A percentile compares a stretch with the other conserved stretches of the same genome.
These are phyloP conservation scores for Calocera cornea DNA, from an alignment of 768 basidiomycete species.

Conservation along the genomic window DNA sequence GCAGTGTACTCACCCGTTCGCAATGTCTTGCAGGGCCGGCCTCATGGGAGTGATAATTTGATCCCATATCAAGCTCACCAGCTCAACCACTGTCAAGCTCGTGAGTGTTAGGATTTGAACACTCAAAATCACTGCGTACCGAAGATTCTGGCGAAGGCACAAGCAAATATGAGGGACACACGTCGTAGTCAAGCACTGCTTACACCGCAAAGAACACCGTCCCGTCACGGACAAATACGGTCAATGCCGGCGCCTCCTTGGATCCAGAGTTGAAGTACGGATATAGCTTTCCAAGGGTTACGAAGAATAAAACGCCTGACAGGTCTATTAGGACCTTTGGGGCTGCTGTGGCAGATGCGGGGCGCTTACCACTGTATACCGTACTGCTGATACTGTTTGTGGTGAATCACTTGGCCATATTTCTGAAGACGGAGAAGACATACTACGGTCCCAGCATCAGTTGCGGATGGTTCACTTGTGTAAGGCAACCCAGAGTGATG, in stretches of 20 bases:
- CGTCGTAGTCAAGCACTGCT: neutral
- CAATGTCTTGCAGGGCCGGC: neutral
- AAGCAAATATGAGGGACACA: neutral
- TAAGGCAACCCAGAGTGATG: neutral
- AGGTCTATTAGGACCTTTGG: neutral
- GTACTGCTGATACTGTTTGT: neutral
- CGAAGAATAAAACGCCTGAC: neutral
- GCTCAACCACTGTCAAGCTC: neutral
- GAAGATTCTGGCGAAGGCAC: neutral
- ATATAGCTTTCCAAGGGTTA: neutral
- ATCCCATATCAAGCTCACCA: neutral
- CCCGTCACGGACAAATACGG: neutral
- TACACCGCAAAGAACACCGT: neutral
- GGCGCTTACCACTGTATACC: neutral
- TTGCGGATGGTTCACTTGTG: neutral
- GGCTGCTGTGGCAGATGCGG: too few species aligned
- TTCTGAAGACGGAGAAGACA: neutral
- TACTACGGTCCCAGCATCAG: neutral
- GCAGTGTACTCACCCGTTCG: neutral
- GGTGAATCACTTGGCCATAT: neutral
- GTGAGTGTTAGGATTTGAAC: neutral
- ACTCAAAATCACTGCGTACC: neutral
- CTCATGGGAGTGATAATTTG: neutral
- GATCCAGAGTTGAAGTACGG: neutral
- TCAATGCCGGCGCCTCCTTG: neutral